A percentile compares a stretch with the other conserved stretches of the same genome.
These are phyloP conservation scores for Diplogelasinospora grovesii DNA, from an alignment of 495 filamentous ascomycete genomes.

Conservation along the genomic window DNA sequence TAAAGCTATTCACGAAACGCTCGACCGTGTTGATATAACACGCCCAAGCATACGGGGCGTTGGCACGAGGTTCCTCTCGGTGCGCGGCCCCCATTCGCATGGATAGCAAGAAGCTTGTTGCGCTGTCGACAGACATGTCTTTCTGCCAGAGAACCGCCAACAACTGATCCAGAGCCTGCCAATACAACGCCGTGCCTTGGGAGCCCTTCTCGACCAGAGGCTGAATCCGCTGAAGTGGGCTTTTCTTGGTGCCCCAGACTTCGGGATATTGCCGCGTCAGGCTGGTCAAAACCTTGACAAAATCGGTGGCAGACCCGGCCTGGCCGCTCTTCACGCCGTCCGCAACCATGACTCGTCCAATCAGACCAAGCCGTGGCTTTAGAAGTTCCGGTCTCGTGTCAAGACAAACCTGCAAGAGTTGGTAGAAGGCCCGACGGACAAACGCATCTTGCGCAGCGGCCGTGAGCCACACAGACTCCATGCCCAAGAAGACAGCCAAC, in stretches of 20 bases:
- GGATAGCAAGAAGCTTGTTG: constrained; percentile 53
- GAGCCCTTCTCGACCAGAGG: constrained; percentile 80
- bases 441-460: constrained; percentile 57
- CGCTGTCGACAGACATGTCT: constrained; percentile 42
- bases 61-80: constrained; percentile 65
- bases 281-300: constrained; percentile 53
- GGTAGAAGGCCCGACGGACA: constrained; percentile 64
- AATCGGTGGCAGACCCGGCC: constrained; percentile 62
- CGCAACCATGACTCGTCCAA: constrained; percentile 61
- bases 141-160: constrained; percentile 52
- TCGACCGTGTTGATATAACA: constrained; percentile 58
- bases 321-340: constrained; percentile 65
- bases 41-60: constrained; percentile 61
- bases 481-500: constrained; percentile 51
- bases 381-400: constrained; percentile 48
- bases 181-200: constrained; percentile 63
- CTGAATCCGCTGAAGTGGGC: constrained; percentile 54
- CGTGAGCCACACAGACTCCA: constrained; percentile 70
- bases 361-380: constrained; percentile 44
- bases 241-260: constrained; percentile 63
- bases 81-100: constrained; percentile 61
- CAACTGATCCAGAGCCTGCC: constrained; percentile 57
- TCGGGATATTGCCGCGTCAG: constrained; percentile 58
- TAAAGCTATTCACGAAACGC: constrained; percentile 40
- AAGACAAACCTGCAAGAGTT: constrained; percentile 55